These are phyloP conservation scores for Solanum hybrid DNA, from an alignment of 305 asterid species.

Conservation along the genomic window DNA sequence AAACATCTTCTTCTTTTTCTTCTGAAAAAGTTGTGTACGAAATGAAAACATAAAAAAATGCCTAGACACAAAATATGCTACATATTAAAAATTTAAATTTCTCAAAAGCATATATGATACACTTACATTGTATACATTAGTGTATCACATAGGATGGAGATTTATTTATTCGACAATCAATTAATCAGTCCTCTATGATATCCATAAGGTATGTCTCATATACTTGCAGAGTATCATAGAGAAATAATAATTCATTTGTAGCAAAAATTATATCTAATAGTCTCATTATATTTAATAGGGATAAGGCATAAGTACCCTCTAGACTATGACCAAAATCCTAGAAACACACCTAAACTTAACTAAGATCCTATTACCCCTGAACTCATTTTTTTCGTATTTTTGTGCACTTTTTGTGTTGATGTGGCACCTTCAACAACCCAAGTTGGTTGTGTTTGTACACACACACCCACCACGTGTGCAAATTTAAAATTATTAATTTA, in stretches of 20 bases:
- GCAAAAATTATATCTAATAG: neutral
- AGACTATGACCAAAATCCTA: neutral
- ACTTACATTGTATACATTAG: neutral
- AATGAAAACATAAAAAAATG: neutral
- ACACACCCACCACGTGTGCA: no score
- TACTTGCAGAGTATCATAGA: neutral
- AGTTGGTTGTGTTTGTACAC: neutral
- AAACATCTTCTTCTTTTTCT: neutral
- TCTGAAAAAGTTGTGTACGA: neutral
- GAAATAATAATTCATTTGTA: neutral
- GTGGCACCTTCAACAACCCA: neutral
- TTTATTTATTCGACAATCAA: neutral
- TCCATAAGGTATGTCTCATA: neutral
- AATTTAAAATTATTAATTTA: no score
- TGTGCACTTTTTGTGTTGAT: neutral
- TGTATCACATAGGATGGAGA: neutral
- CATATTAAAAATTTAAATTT: neutral
- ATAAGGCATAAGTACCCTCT: neutral
- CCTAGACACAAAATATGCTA: neutral
- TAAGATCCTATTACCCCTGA: neutral
- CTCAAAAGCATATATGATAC: neutral
- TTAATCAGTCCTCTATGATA: neutral
- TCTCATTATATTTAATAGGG: neutral
- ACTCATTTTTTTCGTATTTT: neutral
- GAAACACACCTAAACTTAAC: neutral